Evolutionary conservation across 2,329 filamentous ascomycete genomes (phyloP).

Genomic region (Fusarium temperatum): DNA sequence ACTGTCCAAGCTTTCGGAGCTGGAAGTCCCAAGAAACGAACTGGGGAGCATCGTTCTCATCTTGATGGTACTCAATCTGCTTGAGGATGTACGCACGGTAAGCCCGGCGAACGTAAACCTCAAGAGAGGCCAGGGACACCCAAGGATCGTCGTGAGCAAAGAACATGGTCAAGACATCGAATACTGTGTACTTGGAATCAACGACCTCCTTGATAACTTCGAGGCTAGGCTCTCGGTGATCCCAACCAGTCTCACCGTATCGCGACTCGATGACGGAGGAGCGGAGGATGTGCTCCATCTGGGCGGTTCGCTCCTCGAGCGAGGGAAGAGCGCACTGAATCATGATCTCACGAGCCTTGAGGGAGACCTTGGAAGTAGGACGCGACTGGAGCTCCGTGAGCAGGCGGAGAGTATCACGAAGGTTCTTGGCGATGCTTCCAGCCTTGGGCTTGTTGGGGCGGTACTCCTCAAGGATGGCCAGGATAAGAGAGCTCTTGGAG

Average conservation of each 20-base stretch:
- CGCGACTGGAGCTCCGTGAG: constrained; percentile 84
- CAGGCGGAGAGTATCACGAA: constrained; percentile 82
- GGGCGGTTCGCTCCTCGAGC: constrained; percentile 89
- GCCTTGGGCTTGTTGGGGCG: constrained; percentile 91
- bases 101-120: constrained; percentile 94
- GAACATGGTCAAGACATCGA: constrained; percentile 94
- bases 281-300: constrained; percentile 98
- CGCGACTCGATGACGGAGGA: constrained; percentile 96
- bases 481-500: constrained; percentile 91
- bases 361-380: constrained; percentile 89
- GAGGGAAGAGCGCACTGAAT: constrained; percentile 98
- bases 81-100: constrained; percentile 96
- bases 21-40: constrained; percentile 97
- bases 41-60: constrained; percentile 72
- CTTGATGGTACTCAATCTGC: constrained; percentile 87
- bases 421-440: constrained; percentile 87
- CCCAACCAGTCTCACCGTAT: constrained; percentile 96
- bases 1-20: constrained; percentile 90
- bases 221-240: constrained; percentile 90
- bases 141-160: constrained; percentile 94
- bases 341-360: constrained; percentile 96
- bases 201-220: constrained; percentile 97
- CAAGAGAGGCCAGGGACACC: constrained; percentile 91
- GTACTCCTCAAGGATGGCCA: constrained; percentile 94
- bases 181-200: constrained; percentile 98